Base-by-base conservation (phyloP, 768 basidiomycete genomes). In the Termitomyces sp. region DNA sequence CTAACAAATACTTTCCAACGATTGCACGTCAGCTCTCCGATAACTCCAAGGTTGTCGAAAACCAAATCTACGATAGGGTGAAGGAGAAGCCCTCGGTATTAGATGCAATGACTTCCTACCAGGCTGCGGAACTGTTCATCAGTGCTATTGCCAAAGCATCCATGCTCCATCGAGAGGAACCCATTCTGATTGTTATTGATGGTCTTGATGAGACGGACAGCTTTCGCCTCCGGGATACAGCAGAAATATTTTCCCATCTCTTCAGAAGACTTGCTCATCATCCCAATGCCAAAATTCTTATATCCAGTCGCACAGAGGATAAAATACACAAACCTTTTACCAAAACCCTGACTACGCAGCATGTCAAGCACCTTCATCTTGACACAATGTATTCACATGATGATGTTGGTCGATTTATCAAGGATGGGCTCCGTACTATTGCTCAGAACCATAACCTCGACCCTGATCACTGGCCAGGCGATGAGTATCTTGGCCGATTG, bases 271-370 rank as follows among this genome's bases (percentile, higher is more conserved):
- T 62, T 8, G 30, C 39, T 1, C n/a, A 26, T 7, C 45, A 52
- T 24, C 61, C 27, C 3, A 62, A 58, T 26, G 57, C 54, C 26
- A 62, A 62, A 18, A 43, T 64, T n/a, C 50, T 62, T 16, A 50
- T 64, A 45, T 59, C 63, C 1, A 64, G 64, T 32, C 54, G 64
- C 9, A 56, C 64, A 7, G 61, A 64, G 26, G 52, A 60, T 36
- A 55, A 57, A 20, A 60, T 64, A n/a, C 39, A 27, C 13, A 44
- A 42, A 14, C 51, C 61, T 12, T 62, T 64, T 42, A 52, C 59
- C 18, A 34, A 37, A 5, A 47, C 39, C 20, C 43, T 56, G 37
- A 42, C 52, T 24, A 37, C 43, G 13, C 33, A 52, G 4, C 52
- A 58, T 33, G 61, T 62, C 27, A 58, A 59, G 50, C 57, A 47